Evolutionary conservation across 345 rosid genomes (phyloP).

Genomic region (Eucalyptus regnans): DNA sequence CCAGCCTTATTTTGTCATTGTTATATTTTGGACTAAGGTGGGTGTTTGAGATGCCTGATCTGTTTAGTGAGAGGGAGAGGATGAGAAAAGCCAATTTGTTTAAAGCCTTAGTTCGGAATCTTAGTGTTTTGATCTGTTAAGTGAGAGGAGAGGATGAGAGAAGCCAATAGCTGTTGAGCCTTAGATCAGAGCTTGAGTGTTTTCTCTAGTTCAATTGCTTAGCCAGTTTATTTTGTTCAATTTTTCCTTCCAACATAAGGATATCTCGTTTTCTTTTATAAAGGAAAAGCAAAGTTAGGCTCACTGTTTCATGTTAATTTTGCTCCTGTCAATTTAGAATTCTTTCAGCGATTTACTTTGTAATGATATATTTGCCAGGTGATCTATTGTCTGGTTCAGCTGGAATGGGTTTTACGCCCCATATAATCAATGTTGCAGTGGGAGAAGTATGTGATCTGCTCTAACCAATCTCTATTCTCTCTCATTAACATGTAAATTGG

Average conservation of each 20-base stretch:
- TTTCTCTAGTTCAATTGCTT: not conserved
- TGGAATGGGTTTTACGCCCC: slow-evolving; percentile 79
- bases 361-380: slow-evolving; percentile 35
- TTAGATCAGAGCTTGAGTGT: not conserved
- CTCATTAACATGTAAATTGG: not conserved
- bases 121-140: not conserved
- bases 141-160: not conserved
- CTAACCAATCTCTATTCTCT: not conserved
- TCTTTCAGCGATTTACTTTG: not conserved
- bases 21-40: not conserved
- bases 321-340: not conserved
- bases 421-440: slow-evolving; percentile 49
- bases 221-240: not conserved
- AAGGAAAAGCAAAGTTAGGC: not conserved
- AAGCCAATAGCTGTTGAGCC: not conserved
- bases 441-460: slow-evolving; percentile 58
- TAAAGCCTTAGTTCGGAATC: not conserved
- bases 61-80: not conserved
- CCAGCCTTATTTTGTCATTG: not conserved
- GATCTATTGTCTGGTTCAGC: slow-evolving; percentile 61
- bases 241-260: not conserved
- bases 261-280: not conserved
- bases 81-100: not conserved
- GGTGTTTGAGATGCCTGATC: not conserved
- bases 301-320: not conserved